Evolutionary conservation across 2,329 filamentous ascomycete species (phyloP).

Genomic region (Fusarium acutatum): DNA sequence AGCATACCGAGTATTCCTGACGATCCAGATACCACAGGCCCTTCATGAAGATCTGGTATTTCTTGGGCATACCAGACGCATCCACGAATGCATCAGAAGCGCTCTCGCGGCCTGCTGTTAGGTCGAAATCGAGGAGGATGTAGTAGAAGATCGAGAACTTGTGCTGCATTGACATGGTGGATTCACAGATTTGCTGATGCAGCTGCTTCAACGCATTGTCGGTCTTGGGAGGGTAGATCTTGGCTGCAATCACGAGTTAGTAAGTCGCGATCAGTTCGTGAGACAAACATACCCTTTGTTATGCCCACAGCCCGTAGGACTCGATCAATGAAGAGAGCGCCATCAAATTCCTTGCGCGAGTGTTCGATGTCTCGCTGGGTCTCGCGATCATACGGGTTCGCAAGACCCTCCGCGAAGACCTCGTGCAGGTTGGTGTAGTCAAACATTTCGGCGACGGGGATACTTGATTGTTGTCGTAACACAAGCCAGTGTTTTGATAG

Average conservation of each 20-base stretch:
- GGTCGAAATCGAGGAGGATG: conserved; percentile 77
- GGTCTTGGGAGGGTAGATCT: conserved; percentile 77
- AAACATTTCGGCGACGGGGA: conserved; percentile 55
- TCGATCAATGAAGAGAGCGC: conserved; percentile 81
- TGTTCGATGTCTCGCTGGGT: conserved; percentile 69
- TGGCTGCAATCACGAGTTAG: conserved; percentile 53
- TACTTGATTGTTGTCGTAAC: not conserved
- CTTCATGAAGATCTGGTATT: conserved; percentile 82
- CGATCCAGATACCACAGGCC: conserved; percentile 84
- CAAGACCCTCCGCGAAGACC: conserved; percentile 70
- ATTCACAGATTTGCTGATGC: conserved; percentile 74
- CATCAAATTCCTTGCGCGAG: conserved; percentile 73
- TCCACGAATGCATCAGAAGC: conserved; percentile 66
- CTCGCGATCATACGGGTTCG: conserved; percentile 69
- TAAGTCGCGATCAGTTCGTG: rapidly evolving
- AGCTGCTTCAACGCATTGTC: conserved; percentile 73
- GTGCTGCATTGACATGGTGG: conserved; percentile 73
- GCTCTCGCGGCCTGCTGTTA: conserved; percentile 59
- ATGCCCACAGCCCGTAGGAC: conserved; percentile 76
- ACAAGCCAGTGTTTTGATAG: conserved; percentile 7
- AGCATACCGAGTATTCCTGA: conserved; percentile 68
- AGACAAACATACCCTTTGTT: conserved; percentile 64
- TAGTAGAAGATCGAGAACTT: conserved; percentile 88
- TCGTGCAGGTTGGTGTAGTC: conserved; percentile 73
- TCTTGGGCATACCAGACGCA: conserved; percentile 72